phyloP scores from a whole-genome alignment of 2,329 filamentous ascomycete genomes.

The Acephala macrosclerotiorum region DNA sequence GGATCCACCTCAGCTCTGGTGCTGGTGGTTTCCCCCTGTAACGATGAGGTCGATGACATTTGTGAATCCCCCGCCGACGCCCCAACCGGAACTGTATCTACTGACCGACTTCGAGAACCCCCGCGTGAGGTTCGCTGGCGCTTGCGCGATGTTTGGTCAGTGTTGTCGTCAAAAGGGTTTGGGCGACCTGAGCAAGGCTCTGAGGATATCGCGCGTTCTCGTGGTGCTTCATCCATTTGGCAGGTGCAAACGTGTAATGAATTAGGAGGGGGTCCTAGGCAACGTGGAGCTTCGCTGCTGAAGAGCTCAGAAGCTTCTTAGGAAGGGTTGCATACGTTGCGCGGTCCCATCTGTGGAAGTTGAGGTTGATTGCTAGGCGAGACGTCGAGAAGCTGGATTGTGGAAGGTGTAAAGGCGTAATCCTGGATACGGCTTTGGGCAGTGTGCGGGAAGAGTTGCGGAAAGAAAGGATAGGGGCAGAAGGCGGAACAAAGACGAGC shows the following conservation, averaged over 20 bases:
- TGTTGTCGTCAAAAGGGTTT: slow-evolving; percentile 67
- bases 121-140: slow-evolving; percentile 66
- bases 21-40: slow-evolving; percentile 24
- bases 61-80: slow-evolving; percentile 28
- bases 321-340: slow-evolving; percentile 30
- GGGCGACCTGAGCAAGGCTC: slow-evolving; percentile 69
- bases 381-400: slow-evolving; percentile 1
- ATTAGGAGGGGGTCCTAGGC: slow-evolving; percentile 44
- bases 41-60: slow-evolving; percentile 26
- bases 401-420: background rate
- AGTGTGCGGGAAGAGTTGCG: background rate
- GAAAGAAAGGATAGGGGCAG: slow-evolving; percentile 7
- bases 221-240: slow-evolving; percentile 53
- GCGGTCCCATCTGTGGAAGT: slow-evolving; percentile 4
- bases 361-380: slow-evolving; percentile 7
- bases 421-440: background rate
- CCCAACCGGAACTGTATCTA: slow-evolving; percentile 46
- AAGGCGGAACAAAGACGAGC: slow-evolving; percentile 1
- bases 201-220: slow-evolving; percentile 66
- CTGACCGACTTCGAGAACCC: slow-evolving; percentile 61
- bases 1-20: slow-evolving; percentile 43
- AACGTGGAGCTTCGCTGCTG: slow-evolving; percentile 33
- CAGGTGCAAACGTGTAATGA: slow-evolving; percentile 52
- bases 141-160: slow-evolving; percentile 59
- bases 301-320: slow-evolving; percentile 35